These are phyloP conservation scores for Fusarium buxicola DNA, from an alignment of 2,329 filamentous ascomycete genomes.

Conservation along the genomic window DNA sequence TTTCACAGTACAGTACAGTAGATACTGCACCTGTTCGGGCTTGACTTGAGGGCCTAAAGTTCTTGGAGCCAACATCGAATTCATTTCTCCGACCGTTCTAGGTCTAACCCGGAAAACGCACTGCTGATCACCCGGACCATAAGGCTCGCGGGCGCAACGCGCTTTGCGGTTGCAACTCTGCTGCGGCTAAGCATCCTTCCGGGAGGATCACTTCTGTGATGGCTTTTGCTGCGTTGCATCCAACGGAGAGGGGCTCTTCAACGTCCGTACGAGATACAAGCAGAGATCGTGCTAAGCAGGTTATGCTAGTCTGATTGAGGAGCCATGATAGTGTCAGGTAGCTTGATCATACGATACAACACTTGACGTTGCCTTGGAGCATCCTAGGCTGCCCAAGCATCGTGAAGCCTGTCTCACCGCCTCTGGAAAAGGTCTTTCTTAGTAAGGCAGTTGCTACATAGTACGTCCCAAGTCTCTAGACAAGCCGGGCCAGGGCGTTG, in stretches of 20 bases:
- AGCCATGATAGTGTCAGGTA: constrained; percentile 22
- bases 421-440: constrained; percentile 17
- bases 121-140: constrained; percentile 28
- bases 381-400: not conserved
- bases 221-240: constrained; percentile 18
- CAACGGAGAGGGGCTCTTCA: constrained; percentile 21
- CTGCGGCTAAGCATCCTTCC: constrained; percentile 35
- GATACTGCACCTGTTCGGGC: constrained; percentile 29
- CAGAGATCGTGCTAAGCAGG: constrained; percentile 30
- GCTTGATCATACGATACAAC: constrained; percentile 33
- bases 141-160: constrained; percentile 30
- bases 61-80: constrained; percentile 25
- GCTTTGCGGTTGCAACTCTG: constrained; percentile 3
- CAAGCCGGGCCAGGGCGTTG: constrained; percentile 13
- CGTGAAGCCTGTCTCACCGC: constrained; percentile 28
- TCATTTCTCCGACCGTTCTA: constrained; percentile 31
- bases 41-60: constrained; percentile 32
- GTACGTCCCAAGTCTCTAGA: constrained; percentile 14
- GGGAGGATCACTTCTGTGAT: constrained; percentile 3
- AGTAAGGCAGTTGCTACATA: constrained; percentile 3
- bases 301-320: constrained; percentile 35
- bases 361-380: constrained; percentile 9
- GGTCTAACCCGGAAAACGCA: constrained; percentile 28
- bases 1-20: no score
- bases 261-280: constrained; percentile 20